Base-by-base conservation (phyloP, 345 rosid species). In the Gossypium longicalyx region DNA sequence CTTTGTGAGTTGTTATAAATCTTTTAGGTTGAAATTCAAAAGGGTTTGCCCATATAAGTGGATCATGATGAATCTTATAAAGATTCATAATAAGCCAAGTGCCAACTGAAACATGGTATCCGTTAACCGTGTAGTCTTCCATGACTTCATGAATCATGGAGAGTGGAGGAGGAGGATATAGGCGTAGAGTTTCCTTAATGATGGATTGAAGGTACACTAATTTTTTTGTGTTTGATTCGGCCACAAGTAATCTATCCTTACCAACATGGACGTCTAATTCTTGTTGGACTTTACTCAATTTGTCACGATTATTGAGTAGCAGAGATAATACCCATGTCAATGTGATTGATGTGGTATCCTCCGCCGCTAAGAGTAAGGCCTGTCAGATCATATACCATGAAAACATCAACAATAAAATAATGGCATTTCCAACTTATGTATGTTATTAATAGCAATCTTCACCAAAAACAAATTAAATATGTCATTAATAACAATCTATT, bases 81-180 rank as follows among this genome's bases (percentile, higher is more conserved):
- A 77, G 41, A 63, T 84, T 84, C 3, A 27, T 27, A 27, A 27
- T 27, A 27, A 27, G 4, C 34, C 4, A 27, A 0, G 34, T 27
- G 34, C 79, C 74, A 3, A 70, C 66, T 0, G 84, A 73, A 3
- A 81, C 34, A 41, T 64, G 73, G 67, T 74, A 79, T 4, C 77
- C 80, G 2, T 53, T 38, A 1, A 82, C 49, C 0, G 34, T 25
- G 70, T 82, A 78, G 9, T 81, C 82, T 48, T 76, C 79, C 2
- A 48, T 22, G 34, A 81, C 57, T 67, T 71, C 71, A 23, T 78
- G 83, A 1, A 79, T 77, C 12, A 77, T 29, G 1, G 54, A 66
- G 6, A 81, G 52, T 2, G 88, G 85, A 0, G 43, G 76, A 1
- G 88, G 61, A 0, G 86, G 85, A 52, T 77, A 78, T 20, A 83